Evolutionary conservation across 768 basidiomycete species (phyloP), one percentile per base, ranked within the genome.

Genomic region (Mycena rosella): DNA sequence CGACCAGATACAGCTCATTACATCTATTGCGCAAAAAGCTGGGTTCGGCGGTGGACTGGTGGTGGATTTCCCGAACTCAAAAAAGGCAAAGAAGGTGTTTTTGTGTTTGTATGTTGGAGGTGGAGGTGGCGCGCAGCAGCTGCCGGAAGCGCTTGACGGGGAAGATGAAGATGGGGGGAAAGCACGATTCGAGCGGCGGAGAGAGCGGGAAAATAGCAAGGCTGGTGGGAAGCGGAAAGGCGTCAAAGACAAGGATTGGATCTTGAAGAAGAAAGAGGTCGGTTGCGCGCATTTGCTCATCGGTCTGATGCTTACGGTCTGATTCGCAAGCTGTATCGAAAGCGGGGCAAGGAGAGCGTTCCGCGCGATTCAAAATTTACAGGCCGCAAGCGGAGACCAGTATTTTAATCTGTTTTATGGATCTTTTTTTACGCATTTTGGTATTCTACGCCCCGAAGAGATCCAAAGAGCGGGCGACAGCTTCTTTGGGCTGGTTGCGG

Each of bases 1-100:
- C 79, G 96, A 99, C 75, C 98, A 99, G 80, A 91, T 99, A 73
- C 94, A 94, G 72, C 87, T 99, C 61, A 96, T 99, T 74, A 97
- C 96, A 9, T 91, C 91, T 2, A 91, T 91, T 70, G 98, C 98
- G 4, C 95, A 96, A 75, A 92, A 90, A 73, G 96, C 97, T 9
- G 98, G 98, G 2, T 99, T 99, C 77, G 96, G 96, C 5, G 98
- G 98, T 59, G 98, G 98, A 67, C 80, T 99, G 38, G 93, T 98
- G 26, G 94, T 99, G 42, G 98, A 99, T 81, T 99, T 96, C 77
- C 96, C 97, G 1, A 98, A 98, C 80, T 96, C 95, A 0, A 94
- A 93, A 74, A 99, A 96, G 79, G 97, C 96, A 24, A 89, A 87
- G 74, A 99, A 99, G 80, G 92, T 98, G 63, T 99, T 96, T 77